Evolutionary conservation across 371 early-diverging fungal genomes (phyloP).

Genomic region (Mucor sp.): DNA sequence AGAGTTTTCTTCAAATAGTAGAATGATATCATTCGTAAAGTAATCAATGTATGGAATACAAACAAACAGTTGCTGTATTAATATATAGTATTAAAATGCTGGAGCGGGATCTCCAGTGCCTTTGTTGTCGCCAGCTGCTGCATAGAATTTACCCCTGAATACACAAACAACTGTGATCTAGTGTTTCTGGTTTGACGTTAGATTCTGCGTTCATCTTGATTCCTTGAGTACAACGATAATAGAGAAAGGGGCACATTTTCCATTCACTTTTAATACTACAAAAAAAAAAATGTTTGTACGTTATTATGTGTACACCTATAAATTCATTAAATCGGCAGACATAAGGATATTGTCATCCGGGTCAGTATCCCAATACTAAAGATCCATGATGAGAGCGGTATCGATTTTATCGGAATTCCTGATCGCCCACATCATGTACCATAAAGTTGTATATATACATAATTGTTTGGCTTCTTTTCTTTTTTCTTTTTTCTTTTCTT

Average conservation of each 20-base stretch:
- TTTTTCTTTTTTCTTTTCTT: neutral
- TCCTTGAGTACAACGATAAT: too few species aligned
- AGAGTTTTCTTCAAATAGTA: neutral
- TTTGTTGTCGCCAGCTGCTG: too few species aligned
- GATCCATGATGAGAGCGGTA: neutral
- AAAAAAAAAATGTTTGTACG: too few species aligned
- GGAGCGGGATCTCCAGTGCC: neutral
- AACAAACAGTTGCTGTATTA: neutral
- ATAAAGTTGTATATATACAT: constrained; percentile 2
- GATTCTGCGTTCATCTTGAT: too few species aligned
- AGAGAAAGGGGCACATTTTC: too few species aligned
- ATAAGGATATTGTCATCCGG: constrained; percentile 1
- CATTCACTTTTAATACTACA: too few species aligned
- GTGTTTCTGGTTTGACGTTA: too few species aligned
- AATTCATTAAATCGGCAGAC: neutral
- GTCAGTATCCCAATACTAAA: neutral
- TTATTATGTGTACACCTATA: neutral
- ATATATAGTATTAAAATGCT: neutral
- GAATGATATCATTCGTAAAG: neutral
- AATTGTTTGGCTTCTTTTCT: neutral
- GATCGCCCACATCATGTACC: constrained; percentile 1
- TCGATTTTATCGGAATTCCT: neutral
- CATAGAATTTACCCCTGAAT: too few species aligned
- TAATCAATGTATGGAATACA: neutral
- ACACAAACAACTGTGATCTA: too few species aligned